Base-by-base conservation (phyloP, 768 basidiomycete species). In the Pulveroboletus frians region DNA sequence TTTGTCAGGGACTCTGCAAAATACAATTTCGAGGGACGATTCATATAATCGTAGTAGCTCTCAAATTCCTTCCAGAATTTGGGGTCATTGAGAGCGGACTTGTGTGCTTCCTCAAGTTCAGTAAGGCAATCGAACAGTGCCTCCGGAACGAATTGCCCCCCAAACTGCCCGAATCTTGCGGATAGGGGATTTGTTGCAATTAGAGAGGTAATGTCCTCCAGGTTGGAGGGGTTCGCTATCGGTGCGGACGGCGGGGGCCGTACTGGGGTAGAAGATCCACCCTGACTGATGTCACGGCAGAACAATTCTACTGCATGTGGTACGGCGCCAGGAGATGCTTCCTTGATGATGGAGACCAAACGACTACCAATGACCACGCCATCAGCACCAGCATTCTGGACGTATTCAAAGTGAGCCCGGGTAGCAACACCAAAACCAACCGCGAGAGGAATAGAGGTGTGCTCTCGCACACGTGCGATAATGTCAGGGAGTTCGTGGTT, bases 401-500 rank as follows among this genome's bases (percentile, higher is more conserved):
- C 91, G 39, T 78, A 73, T 43, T 94, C 84, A 68, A 94, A 95
- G 67, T 98, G 96, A 9, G 80, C 78, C 23, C 87, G 81, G 13
- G 85, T 94, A 20, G 94, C 85, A 7, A 99, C 92, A 43, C 96
- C 96, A 62, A 99, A 99, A 7, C 96, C 96, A 51, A 98, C 95
- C 3, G 92, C 95, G 40, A 99, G 75, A 4, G 96, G 92, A 9
- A 90, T 80, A 11, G 77, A 73, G 38, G 92, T 79, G 65, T 83
- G 80, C 56, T 87, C 73, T 39, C 88, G 85, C 40, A 99, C 85
- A 31, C 92, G 85, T 20, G 79, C 71, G 43, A 99, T 80, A 55
- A 97, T 85, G 52, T 86, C 81, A 2, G 93, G 90, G 2, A 98
- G 83, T 20, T 78, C 80, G 32, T 66, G 72, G 56, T 92, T 93